Evolutionary conservation across 352 stramenopile species (phyloP).

Genomic region (Globisporangium lucens): DNA sequence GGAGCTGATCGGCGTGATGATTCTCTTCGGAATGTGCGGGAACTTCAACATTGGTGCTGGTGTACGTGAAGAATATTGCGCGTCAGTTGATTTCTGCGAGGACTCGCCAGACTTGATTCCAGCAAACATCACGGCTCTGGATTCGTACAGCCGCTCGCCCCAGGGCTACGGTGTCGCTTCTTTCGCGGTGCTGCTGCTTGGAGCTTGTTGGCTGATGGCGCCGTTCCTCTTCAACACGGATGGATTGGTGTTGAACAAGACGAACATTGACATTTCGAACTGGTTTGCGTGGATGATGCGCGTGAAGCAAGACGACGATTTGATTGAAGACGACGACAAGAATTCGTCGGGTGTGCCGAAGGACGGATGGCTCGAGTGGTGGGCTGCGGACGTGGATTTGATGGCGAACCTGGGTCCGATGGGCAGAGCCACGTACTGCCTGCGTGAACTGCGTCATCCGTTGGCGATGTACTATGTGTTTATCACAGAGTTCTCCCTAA

Average conservation of each 20-base stretch:
- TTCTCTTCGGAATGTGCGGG: conserved; percentile 77
- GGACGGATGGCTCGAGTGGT: conserved; percentile 78
- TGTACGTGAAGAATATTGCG: conserved; percentile 45
- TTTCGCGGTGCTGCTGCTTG: conserved; percentile 80
- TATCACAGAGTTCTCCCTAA: conserved; percentile 57
- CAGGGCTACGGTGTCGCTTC: conserved; percentile 81
- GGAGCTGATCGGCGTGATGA: conserved; percentile 83
- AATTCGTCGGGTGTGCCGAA: conserved; percentile 43
- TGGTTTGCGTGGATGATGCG: conserved; percentile 88
- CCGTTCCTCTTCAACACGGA: conserved; percentile 90
- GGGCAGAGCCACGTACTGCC: conserved; percentile 68
- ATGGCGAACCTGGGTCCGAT: conserved; percentile 65
- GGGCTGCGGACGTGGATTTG: conserved; percentile 62
- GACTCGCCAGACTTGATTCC: conserved; percentile 48
- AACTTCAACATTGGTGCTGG: conserved; percentile 68
- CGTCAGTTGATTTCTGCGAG: conserved; percentile 36
- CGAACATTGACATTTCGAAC: conserved; percentile 73
- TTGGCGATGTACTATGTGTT: conserved; percentile 85
- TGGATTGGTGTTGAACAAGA: conserved; percentile 80
- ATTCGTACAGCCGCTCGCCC: conserved; percentile 47
- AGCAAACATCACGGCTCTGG: conserved; percentile 64
- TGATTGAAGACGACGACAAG: conserved; percentile 32
- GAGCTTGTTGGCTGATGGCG: conserved; percentile 77
- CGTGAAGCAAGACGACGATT: conserved; percentile 39
- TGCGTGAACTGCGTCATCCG: conserved; percentile 76